These are phyloP conservation scores for Schoenoplectus triqueter DNA, from an alignment of 202 grass and related monocot species.

Conservation along the genomic window DNA sequence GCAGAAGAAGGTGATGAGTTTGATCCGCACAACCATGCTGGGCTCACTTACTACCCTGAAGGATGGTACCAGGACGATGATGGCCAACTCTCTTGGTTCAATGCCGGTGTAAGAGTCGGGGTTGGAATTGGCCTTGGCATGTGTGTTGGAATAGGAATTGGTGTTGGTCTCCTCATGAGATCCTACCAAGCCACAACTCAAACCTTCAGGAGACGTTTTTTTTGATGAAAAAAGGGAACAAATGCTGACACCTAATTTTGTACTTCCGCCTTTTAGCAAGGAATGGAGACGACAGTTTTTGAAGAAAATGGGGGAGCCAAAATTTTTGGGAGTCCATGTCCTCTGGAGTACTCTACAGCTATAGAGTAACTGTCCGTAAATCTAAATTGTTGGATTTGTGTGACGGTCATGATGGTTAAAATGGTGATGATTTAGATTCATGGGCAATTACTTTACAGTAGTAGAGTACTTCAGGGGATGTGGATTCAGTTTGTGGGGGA, in stretches of 20 bases:
- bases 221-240: constrained; percentile 38
- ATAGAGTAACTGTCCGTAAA: too few relatives aligned
- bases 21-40: constrained; percentile 40
- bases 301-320: not conserved
- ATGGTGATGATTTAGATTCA: too few relatives aligned
- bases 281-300: not conserved
- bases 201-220: constrained; percentile 84
- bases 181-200: constrained; percentile 84
- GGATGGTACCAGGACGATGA: constrained; percentile 67
- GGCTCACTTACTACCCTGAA: constrained; percentile 63
- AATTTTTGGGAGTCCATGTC: not conserved
- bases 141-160: constrained; percentile 87
- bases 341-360: not conserved
- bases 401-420: too few relatives aligned
- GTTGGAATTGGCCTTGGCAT: constrained; percentile 89
- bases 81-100: constrained; percentile 92
- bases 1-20: constrained; percentile 53
- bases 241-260: not conserved
- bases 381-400: too few relatives aligned
- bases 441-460: too few relatives aligned
- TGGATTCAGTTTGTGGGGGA: too few relatives aligned
- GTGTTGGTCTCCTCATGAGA: constrained; percentile 87
- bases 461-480: too few relatives aligned
- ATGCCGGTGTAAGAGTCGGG: constrained; percentile 88
- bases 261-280: not conserved